Evolutionary conservation across 257 asterid species (phyloP).

Genomic region (Solanum ahanhuiri): DNA sequence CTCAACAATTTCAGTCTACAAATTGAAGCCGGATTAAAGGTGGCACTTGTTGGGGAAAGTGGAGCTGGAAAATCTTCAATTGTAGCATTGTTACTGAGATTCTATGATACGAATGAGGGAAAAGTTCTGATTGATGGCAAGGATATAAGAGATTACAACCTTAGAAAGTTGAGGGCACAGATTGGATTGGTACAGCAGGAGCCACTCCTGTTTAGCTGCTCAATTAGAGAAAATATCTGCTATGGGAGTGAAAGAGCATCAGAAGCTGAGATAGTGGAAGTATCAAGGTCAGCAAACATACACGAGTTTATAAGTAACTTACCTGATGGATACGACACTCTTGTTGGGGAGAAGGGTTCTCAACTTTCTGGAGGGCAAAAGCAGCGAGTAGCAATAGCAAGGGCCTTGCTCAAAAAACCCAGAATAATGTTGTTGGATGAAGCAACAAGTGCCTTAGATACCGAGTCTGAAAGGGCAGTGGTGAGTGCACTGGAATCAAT

Average conservation of each 20-base stretch:
- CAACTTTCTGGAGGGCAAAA: conserved; percentile 87
- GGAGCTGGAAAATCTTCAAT: conserved; percentile 72
- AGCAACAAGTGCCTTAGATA: conserved; percentile 84
- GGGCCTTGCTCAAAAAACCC: conserved; percentile 59
- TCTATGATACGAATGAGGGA: conserved; percentile 48
- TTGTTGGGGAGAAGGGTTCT: conserved; percentile 71
- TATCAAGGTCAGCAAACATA: conserved; percentile 52
- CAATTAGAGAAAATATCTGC: conserved; percentile 58
- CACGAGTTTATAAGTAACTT: conserved; percentile 59
- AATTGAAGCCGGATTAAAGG: conserved; percentile 49
- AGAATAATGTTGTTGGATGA: conserved; percentile 65
- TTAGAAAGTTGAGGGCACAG: conserved; percentile 37
- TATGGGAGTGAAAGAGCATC: conserved; percentile 63
- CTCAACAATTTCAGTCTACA: conserved; percentile 51
- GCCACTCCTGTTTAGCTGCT: conserved; percentile 63
- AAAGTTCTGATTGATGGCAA: conserved; percentile 45
- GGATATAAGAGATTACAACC: conserved; percentile 33
- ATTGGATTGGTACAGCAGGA: conserved; percentile 79
- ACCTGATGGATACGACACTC: conserved; percentile 52
- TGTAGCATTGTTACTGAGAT: conserved; percentile 59
- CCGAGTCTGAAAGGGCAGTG: conserved; percentile 62
- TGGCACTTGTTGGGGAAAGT: conserved; percentile 70
- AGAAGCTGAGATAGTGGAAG: conserved; percentile 59
- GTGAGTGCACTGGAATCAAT: conserved; percentile 43
- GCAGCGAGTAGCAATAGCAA: conserved; percentile 64